Percentiles rank a stretch among this genome's conserved stretches.
These are phyloP conservation scores for Antrodiella citrinella DNA, from an alignment of 768 basidiomycete species.

Conservation along the genomic window DNA sequence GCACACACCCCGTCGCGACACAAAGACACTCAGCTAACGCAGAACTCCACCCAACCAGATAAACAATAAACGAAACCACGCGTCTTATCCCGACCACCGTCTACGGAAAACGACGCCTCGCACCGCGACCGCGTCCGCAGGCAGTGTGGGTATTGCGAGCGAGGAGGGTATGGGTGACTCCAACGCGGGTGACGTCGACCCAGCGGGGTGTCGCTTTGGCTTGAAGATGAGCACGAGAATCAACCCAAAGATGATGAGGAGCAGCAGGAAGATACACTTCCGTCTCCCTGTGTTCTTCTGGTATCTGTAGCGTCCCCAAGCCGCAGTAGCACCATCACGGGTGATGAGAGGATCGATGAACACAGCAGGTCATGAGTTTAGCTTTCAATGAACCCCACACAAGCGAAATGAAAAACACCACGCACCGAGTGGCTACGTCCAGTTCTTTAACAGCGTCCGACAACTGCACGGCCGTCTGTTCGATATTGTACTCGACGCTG, in stretches of 20 bases:
- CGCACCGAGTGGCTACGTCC: conserved; percentile 71
- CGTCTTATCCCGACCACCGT: neutral
- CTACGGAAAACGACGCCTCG: neutral
- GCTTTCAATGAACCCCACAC: neutral
- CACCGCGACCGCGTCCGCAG: neutral
- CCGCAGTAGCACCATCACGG: neutral
- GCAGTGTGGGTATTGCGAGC: neutral
- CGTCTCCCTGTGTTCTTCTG: conserved; percentile 91
- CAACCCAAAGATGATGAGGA: conserved; percentile 84
- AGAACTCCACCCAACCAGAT: neutral
- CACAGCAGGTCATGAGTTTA: neutral
- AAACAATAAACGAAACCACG: neutral
- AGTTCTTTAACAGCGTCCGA: conserved; percentile 82
- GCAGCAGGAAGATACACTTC: conserved; percentile 86
- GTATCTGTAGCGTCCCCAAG: conserved; percentile 59
- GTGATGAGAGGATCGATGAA: neutral
- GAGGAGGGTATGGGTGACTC: neutral
- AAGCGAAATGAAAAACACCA: conserved; percentile 5
- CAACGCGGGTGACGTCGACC: conserved; percentile 19
- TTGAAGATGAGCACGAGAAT: conserved; percentile 90
- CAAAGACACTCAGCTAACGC: neutral
- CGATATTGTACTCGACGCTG: conserved; percentile 95
- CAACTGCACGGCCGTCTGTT: conserved; percentile 78
- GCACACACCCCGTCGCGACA: neutral
- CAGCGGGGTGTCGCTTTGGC: conserved; percentile 48